A percentile compares a stretch with the other conserved stretches of the same genome.
Evolutionary conservation across 305 asterid species (phyloP).

Genomic region (Fraxinus greggii): DNA sequence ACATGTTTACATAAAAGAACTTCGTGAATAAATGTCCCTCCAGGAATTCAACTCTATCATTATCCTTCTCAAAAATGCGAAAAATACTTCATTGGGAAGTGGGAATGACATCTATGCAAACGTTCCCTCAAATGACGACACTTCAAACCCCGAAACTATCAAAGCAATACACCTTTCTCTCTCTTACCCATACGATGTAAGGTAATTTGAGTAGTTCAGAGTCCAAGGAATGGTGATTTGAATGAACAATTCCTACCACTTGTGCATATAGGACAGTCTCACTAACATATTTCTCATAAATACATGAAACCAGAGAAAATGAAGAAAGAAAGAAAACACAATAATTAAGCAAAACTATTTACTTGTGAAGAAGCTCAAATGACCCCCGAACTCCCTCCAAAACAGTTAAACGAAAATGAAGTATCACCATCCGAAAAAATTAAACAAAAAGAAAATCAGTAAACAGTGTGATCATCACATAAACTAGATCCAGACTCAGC

Average conservation of each 20-base stretch:
- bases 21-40: neutral
- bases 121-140: neutral
- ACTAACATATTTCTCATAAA: neutral
- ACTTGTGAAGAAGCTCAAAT: neutral
- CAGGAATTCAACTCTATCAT: neutral
- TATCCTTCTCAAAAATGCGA: neutral
- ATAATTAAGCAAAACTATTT: neutral
- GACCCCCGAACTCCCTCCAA: neutral
- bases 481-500: slow-evolving; percentile 35
- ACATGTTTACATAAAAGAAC: neutral
- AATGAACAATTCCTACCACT: neutral
- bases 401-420: neutral
- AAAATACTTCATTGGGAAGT: neutral
- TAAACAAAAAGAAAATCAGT: neutral
- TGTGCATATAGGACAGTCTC: neutral
- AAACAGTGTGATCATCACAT: neutral
- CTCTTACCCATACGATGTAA: neutral
- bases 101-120: neutral
- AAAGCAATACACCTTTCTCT: neutral
- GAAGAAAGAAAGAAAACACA: neutral
- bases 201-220: neutral
- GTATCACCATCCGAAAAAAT: neutral
- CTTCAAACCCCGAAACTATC: neutral
- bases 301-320: neutral
- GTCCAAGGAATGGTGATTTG: neutral